Evolutionary conservation across 768 basidiomycete species (phyloP).

Genomic region (Pleurotus ostreatus): DNA sequence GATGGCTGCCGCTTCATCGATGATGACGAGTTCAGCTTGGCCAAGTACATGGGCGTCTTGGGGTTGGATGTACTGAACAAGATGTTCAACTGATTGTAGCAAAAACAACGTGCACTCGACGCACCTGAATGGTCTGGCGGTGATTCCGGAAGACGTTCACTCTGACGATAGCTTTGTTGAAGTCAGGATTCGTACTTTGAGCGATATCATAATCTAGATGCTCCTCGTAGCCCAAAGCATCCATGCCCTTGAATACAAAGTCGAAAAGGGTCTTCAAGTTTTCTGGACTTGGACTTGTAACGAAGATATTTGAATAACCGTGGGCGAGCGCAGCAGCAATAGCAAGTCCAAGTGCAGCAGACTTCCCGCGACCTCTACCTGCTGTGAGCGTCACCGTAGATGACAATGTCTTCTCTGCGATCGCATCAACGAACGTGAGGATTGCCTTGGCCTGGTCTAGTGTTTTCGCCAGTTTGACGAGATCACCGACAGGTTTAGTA

Average conservation of each 20-base stretch:
- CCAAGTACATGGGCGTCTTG: slow-evolving; percentile 97
- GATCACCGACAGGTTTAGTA: slow-evolving; percentile 82
- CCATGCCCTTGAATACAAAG: slow-evolving; percentile 95
- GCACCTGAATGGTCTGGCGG: slow-evolving; percentile 93
- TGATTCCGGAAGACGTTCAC: slow-evolving; percentile 93
- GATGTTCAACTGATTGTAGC: neutral
- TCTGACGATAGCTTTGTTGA: slow-evolving; percentile 91
- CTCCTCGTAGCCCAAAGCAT: slow-evolving; percentile 92
- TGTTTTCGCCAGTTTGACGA: slow-evolving; percentile 88
- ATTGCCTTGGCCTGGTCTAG: slow-evolving; percentile 93
- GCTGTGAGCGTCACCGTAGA: slow-evolving; percentile 96
- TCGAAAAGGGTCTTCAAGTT: slow-evolving; percentile 98
- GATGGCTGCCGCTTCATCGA: slow-evolving; percentile 98
- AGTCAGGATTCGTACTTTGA: slow-evolving; percentile 92
- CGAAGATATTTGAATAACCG: slow-evolving; percentile 96
- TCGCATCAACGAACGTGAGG: slow-evolving; percentile 91
- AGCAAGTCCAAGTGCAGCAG: slow-evolving; percentile 91
- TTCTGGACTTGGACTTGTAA: slow-evolving; percentile 96
- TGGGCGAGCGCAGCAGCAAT: slow-evolving; percentile 91
- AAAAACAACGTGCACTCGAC: slow-evolving; percentile 13
- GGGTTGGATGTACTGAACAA: slow-evolving; percentile 90
- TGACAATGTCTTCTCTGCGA: slow-evolving; percentile 87
- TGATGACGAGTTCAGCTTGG: slow-evolving; percentile 95
- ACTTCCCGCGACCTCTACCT: slow-evolving; percentile 93
- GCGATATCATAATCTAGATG: slow-evolving; percentile 97